Conservation (phyloP, 129 eudicot genomes). For the Oenanthe sinensis region DNA sequence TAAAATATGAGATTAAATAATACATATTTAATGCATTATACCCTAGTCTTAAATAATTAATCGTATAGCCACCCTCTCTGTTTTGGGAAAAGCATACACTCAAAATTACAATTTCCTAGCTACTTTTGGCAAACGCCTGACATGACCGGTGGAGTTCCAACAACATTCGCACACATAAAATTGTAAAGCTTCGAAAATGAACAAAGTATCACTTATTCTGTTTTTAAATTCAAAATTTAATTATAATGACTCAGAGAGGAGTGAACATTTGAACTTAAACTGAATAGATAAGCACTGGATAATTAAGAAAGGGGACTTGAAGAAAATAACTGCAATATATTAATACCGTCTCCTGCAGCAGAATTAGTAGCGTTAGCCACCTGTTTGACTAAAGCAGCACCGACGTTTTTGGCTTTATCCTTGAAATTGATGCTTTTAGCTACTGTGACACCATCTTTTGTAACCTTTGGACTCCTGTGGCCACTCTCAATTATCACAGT, state of each 20-base stretch:
- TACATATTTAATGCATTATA: not conserved
- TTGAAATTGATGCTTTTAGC: constrained; percentile 78
- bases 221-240: not conserved
- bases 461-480: constrained; percentile 60
- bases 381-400: constrained; percentile 87
- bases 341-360: constrained; percentile 88
- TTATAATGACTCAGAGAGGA: not conserved
- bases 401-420: constrained; percentile 68
- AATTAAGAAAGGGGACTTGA: constrained; percentile 5
- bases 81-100: not conserved
- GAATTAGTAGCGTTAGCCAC: constrained; percentile 86
- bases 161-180: not conserved
- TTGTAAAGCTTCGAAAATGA: not conserved
- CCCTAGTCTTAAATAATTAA: not conserved
- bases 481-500: constrained; percentile 72
- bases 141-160: not conserved
- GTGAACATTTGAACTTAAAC: not conserved
- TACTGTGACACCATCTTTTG: constrained; percentile 95
- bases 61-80: not conserved
- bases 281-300: not conserved
- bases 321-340: constrained; percentile 8
- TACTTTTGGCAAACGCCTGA: not conserved
- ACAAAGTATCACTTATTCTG: not conserved
- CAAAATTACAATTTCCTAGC: not conserved
- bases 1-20: not conserved